A percentile compares a stretch with the other conserved stretches of the same genome.
Conservation (phyloP, 345 rosid genomes). For the Nasturtium officinale region DNA sequence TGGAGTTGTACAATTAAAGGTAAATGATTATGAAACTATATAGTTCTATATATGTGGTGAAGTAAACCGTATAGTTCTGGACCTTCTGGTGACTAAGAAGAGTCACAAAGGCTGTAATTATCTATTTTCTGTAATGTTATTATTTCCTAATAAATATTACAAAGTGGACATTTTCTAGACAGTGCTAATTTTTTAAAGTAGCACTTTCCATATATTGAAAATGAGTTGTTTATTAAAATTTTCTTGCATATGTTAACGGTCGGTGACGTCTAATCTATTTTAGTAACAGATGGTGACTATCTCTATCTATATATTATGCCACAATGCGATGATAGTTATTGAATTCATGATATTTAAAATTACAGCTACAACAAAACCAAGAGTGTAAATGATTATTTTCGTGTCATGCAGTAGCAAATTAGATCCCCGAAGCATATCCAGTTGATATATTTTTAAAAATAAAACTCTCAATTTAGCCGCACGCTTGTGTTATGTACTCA, state of each 20-base stretch:
- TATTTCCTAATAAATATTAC: not conserved
- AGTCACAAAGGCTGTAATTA: not conserved
- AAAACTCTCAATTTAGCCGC: not conserved
- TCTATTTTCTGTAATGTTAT: not conserved
- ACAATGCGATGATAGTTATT: too few species aligned
- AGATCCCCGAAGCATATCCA: not conserved
- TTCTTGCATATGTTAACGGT: too few species aligned
- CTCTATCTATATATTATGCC: too few species aligned
- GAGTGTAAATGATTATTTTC: not conserved
- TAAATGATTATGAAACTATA: not conserved
- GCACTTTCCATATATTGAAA: too few species aligned
- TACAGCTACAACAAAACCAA: not conserved
- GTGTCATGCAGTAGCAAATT: slow-evolving; percentile 2
- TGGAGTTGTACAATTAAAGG: not conserved
- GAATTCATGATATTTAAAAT: not conserved
- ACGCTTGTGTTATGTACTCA: not conserved
- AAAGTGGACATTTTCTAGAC: too few species aligned
- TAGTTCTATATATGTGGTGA: not conserved
- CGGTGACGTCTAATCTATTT: slow-evolving; percentile 13
- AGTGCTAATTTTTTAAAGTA: too few species aligned
- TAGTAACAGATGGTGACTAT: slow-evolving; percentile 24
- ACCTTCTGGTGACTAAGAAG: not conserved
- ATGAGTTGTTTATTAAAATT: too few species aligned
- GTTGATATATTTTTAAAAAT: too few species aligned
- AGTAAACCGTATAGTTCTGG: not conserved